phyloP scores from a whole-genome alignment of 495 filamentous ascomycete species.

The Lentithecium fluviatile region DNA sequence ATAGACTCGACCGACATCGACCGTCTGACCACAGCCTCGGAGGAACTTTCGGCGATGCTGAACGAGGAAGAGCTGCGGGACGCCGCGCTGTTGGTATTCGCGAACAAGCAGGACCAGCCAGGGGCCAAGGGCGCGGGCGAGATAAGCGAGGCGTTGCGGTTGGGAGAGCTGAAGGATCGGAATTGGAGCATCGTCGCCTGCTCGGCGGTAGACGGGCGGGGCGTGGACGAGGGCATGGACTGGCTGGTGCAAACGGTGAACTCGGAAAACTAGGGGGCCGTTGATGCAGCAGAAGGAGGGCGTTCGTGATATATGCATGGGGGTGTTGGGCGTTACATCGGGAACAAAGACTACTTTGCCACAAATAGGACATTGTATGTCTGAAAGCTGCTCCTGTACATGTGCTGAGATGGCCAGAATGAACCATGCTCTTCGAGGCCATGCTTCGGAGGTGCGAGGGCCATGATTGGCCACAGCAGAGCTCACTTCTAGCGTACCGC shows the following conservation, averaged over 20 bases:
- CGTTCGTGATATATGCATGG: conserved; percentile 14
- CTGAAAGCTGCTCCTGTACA: too few species aligned
- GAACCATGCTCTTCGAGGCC: too few species aligned
- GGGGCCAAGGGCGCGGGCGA: conserved; percentile 95
- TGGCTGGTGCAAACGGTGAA: conserved; percentile 68
- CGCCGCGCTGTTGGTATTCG: conserved; percentile 89
- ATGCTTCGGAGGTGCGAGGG: too few species aligned
- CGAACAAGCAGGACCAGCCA: conserved; percentile 98
- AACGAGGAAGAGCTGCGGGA: conserved; percentile 95
- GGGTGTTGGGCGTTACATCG: conserved; percentile 12
- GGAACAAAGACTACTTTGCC: too few species aligned
- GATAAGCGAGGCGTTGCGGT: conserved; percentile 85
- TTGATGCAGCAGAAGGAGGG: too few species aligned
- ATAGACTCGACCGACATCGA: conserved; percentile 98
- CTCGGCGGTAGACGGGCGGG: conserved; percentile 91
- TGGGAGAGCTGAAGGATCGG: conserved; percentile 87
- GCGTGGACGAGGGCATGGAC: conserved; percentile 96
- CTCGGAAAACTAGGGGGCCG: conserved; percentile 12
- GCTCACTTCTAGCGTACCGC: too few species aligned
- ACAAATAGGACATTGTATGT: too few species aligned
- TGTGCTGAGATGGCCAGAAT: too few species aligned
- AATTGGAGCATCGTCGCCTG: conserved; percentile 99
- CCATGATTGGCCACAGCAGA: too few species aligned
- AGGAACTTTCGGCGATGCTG: conserved; percentile 91
- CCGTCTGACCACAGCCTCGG: conserved; percentile 83